Evolutionary conservation across 192 early-diverging fungal species (phyloP).

Genomic region (Gaertneriomyces semiglobifer): DNA sequence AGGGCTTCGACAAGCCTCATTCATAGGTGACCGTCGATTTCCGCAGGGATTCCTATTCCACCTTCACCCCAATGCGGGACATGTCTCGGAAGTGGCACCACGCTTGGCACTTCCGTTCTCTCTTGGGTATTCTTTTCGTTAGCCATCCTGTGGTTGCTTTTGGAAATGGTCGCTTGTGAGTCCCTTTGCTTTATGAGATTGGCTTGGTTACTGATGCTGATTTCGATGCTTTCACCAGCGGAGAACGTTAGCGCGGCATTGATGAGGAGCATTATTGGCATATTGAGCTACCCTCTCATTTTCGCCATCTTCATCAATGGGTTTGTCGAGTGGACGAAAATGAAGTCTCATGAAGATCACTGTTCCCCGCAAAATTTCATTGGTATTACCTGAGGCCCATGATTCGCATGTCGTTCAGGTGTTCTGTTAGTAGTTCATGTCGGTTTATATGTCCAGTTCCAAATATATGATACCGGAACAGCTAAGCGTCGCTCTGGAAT

Average conservation of each 20-base stretch:
- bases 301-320: constrained; percentile 17
- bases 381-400: neutral
- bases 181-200: too few relatives aligned
- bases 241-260: constrained; percentile 13
- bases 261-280: constrained; percentile 6
- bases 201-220: too few relatives aligned
- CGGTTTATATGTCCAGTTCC: too few relatives aligned
- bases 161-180: constrained; percentile 8
- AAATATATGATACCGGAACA: too few relatives aligned
- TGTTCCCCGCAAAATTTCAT: neutral
- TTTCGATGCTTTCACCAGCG: neutral
- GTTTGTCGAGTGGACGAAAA: constrained; percentile 24
- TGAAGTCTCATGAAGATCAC: constrained; percentile 3
- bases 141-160: constrained; percentile 6
- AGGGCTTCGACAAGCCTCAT: neutral
- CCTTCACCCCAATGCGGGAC: constrained; percentile 5
- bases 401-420: too few relatives aligned
- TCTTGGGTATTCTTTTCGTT: constrained; percentile 20
- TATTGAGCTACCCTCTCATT: constrained; percentile 22
- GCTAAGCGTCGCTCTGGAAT: too few relatives aligned
- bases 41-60: constrained; percentile 14
- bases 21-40: neutral
- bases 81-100: constrained; percentile 19
- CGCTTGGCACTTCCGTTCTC: constrained; percentile 11
- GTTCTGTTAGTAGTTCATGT: too few relatives aligned